These are phyloP conservation scores for Aspergillus ibericus DNA, from an alignment of 2,329 filamentous ascomycete species.

Conservation along the genomic window DNA sequence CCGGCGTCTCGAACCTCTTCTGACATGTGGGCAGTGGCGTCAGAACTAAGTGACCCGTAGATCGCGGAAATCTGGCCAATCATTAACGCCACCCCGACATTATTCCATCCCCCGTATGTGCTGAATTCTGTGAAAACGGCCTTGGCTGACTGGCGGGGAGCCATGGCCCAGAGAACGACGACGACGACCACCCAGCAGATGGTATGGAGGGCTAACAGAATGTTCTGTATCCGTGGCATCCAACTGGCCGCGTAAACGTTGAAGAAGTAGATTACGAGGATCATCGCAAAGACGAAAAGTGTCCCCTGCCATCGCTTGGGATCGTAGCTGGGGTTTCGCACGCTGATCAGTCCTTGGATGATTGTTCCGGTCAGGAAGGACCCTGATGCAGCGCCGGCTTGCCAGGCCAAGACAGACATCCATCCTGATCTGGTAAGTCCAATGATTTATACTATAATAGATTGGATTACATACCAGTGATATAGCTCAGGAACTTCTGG, in stretches of 20 bases:
- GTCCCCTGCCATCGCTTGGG: constrained; percentile 51
- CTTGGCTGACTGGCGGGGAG: constrained; percentile 27
- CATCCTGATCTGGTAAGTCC: constrained; percentile 37
- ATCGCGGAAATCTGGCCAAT: constrained; percentile 39
- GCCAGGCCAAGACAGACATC: constrained; percentile 53
- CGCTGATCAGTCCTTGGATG: constrained; percentile 47
- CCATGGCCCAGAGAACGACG: constrained; percentile 34
- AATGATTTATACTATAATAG: not conserved
- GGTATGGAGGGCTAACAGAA: constrained; percentile 40
- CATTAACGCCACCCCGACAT: constrained; percentile 36
- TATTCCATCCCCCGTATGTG: constrained; percentile 41
- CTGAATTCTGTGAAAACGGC: constrained; percentile 40
- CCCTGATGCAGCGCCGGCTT: constrained; percentile 50
- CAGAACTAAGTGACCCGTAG: constrained; percentile 32
- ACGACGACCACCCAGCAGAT: constrained; percentile 38
- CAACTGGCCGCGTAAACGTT: constrained; percentile 38
- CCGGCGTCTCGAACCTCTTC: constrained; percentile 52
- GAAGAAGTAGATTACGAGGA: constrained; percentile 44
- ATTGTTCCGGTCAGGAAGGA: constrained; percentile 51
- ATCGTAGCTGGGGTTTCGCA: constrained; percentile 44
- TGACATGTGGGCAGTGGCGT: constrained; percentile 41
- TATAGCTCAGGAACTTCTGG: constrained; percentile 57
- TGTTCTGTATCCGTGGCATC: constrained; percentile 41
- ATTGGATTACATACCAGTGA: constrained; percentile 36
- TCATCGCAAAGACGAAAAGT: constrained; percentile 49